phyloP scores from a whole-genome alignment of 352 stramenopile genomes.

The Phytophthora uliginosa region DNA sequence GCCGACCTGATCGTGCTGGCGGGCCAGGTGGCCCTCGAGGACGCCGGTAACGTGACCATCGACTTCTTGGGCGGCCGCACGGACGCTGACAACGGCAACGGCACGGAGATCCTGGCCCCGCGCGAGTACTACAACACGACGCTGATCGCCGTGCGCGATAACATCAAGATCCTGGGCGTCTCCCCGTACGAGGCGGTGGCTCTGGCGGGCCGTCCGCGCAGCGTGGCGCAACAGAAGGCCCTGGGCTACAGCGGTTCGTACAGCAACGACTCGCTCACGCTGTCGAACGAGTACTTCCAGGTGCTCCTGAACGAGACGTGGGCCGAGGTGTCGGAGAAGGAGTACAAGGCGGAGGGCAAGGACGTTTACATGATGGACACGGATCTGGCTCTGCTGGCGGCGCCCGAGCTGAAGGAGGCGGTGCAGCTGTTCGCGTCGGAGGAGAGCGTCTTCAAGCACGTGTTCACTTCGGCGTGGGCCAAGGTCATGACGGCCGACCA shows the following conservation, averaged over 20 bases:
- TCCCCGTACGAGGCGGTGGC: constrained; percentile 94
- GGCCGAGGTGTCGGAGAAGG: constrained; percentile 30
- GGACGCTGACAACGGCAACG: constrained; percentile 78
- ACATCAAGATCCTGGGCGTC: constrained; percentile 95
- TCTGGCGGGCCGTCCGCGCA: constrained; percentile 89
- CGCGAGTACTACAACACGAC: constrained; percentile 83
- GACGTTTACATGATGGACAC: constrained; percentile 34
- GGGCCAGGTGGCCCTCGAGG: constrained; percentile 43
- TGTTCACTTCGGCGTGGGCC: constrained; percentile 27
- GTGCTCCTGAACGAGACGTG: constrained; percentile 31
- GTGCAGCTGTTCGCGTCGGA: constrained; percentile 31
- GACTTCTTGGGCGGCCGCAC: constrained; percentile 41
- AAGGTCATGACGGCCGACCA: constrained; percentile 32
- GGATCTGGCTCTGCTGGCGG: constrained; percentile 27
- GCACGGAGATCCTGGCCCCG: constrained; percentile 89
- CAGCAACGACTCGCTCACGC: constrained; percentile 77
- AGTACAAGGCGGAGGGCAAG: constrained; percentile 31
- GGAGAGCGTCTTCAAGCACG: constrained; percentile 23
- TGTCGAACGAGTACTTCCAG: constrained; percentile 74
- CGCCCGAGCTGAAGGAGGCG: constrained; percentile 27
- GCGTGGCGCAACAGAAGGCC: constrained; percentile 91
- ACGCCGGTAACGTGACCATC: constrained; percentile 21
- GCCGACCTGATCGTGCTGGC: constrained; percentile 94
- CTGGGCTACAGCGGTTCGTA: constrained; percentile 88
- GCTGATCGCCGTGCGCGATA: constrained; percentile 88